phyloP scores from a whole-genome alignment of 768 basidiomycete genomes.

The Pholiota molesta region DNA sequence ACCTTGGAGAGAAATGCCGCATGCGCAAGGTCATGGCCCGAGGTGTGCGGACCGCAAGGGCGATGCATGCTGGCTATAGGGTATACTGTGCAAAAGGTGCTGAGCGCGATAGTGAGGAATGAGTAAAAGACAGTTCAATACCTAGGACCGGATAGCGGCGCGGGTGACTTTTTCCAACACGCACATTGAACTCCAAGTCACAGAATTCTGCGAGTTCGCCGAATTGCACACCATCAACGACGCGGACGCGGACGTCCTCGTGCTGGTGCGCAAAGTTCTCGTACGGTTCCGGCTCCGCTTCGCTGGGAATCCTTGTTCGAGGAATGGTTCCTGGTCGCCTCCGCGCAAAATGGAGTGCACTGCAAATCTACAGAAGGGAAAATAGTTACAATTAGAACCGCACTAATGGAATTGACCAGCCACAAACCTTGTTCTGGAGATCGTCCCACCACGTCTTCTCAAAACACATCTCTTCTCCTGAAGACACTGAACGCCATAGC shows the following conservation, averaged over 20 bases:
- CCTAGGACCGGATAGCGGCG: slow-evolving; percentile 49
- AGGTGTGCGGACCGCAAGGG: too few species aligned
- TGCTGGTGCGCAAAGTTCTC: slow-evolving; percentile 63
- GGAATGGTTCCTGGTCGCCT: slow-evolving; percentile 58
- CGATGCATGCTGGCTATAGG: too few species aligned
- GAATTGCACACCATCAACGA: slow-evolving; percentile 53
- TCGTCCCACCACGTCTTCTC: slow-evolving; percentile 99
- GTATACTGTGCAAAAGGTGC: too few species aligned
- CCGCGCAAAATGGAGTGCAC: slow-evolving; percentile 57
- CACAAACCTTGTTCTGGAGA: slow-evolving; percentile 83
- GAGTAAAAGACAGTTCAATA: too few species aligned
- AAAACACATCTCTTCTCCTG: slow-evolving; percentile 89
- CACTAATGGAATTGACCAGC: background rate
- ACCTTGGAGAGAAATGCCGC: too few species aligned
- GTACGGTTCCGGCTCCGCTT: slow-evolving; percentile 57
- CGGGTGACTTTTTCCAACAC: slow-evolving; percentile 54
- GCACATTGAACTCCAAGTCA: slow-evolving; percentile 54
- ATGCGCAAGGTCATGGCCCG: too few species aligned
- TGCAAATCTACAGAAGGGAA: slow-evolving; percentile 67
- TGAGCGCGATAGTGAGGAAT: too few species aligned
- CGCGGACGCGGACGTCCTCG: slow-evolving; percentile 55
- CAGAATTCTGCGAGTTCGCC: slow-evolving; percentile 57
- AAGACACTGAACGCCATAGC: slow-evolving; percentile 98
- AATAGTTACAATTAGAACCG: background rate
- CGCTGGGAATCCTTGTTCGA: slow-evolving; percentile 51